A percentile compares a stretch with the other conserved stretches of the same genome.
Conservation (phyloP, 306 rosid genomes). For the Cucurbita pepo region DNA sequence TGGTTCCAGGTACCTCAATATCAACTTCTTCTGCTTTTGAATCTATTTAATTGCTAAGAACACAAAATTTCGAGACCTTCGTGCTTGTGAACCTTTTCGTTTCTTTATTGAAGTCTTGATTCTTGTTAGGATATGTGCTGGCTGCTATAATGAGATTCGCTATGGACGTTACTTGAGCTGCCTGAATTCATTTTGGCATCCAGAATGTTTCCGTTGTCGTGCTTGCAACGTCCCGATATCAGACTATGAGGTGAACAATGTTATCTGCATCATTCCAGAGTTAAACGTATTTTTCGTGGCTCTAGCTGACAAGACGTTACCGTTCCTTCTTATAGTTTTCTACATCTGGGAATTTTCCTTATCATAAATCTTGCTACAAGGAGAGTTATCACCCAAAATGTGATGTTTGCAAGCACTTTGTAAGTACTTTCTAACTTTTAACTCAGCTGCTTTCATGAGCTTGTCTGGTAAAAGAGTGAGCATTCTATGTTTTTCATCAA, state of each 20-base stretch:
- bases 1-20: constrained; percentile 45
- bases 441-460: not conserved
- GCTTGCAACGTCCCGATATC: constrained; percentile 84
- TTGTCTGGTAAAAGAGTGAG: not conserved
- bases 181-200: constrained; percentile 90
- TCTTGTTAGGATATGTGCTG: constrained; percentile 55
- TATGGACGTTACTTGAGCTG: constrained; percentile 82
- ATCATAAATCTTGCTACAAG: constrained; percentile 86
- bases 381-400: constrained; percentile 96
- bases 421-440: constrained; percentile 27
- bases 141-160: constrained; percentile 70
- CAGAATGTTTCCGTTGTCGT: constrained; percentile 90
- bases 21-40: not conserved
- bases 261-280: not conserved
- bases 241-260: constrained; percentile 54
- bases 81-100: not conserved
- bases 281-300: not conserved
- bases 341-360: constrained; percentile 76
- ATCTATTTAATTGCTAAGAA: not conserved
- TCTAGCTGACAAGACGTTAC: not conserved
- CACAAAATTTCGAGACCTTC: not conserved
- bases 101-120: not conserved
- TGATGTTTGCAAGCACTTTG: constrained; percentile 96
- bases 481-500: not conserved
- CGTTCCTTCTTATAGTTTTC: constrained; percentile 43